Percentiles rank a stretch among this genome's conserved stretches.
These are phyloP conservation scores for Colletotrichum scovillei DNA, from an alignment of 2,329 filamentous ascomycete genomes.

Conservation along the genomic window DNA sequence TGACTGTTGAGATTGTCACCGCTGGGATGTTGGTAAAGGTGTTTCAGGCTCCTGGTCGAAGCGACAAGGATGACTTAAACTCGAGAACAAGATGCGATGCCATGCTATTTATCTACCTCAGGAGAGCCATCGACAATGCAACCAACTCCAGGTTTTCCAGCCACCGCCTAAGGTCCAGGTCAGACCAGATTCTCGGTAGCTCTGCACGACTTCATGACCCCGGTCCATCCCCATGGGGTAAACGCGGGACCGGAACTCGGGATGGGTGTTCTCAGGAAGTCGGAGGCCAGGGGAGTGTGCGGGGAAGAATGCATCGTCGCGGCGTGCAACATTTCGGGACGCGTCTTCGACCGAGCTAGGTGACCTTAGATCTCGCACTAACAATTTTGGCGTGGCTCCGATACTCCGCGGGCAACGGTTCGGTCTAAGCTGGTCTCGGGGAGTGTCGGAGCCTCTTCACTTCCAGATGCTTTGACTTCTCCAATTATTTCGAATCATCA, in stretches of 20 bases:
- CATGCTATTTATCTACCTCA: background rate
- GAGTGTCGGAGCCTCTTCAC: background rate
- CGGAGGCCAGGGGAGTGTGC: constrained; percentile 1
- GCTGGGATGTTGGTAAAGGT: too few species aligned
- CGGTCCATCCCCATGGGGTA: constrained; percentile 1
- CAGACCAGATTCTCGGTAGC: background rate
- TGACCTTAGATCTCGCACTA: background rate
- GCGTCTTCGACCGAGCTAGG: background rate
- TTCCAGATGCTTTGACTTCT: background rate
- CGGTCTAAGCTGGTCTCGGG: background rate
- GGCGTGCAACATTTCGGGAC: background rate
- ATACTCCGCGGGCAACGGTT: background rate
- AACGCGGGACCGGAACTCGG: constrained; percentile 11
- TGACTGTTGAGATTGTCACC: background rate
- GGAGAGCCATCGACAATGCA: too few species aligned
- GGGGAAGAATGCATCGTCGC: background rate
- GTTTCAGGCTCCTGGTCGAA: background rate
- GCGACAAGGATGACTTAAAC: background rate
- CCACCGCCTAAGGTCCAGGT: background rate
- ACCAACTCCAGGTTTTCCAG: background rate
- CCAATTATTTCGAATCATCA: constrained; percentile 3
- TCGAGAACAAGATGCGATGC: background rate
- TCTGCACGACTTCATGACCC: background rate
- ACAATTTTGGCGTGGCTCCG: background rate
- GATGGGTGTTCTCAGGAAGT: background rate